Percentiles rank a stretch among this genome's conserved stretches.
phyloP scores from a whole-genome alignment of 257 asterid genomes.

The Nemophila menziesii region DNA sequence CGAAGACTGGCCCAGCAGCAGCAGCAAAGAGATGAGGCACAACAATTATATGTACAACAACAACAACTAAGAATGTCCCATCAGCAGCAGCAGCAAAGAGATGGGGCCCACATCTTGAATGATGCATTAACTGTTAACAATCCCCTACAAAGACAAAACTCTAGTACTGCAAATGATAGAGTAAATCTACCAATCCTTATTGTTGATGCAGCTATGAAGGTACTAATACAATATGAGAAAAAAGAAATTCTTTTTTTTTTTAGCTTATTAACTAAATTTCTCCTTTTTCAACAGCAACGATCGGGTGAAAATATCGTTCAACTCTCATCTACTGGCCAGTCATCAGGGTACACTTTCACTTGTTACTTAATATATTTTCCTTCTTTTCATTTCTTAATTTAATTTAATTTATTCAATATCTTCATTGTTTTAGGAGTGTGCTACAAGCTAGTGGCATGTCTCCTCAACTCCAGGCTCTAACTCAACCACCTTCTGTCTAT shows the following conservation, averaged over 20 bases:
- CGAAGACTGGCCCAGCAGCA: slow-evolving; percentile 53
- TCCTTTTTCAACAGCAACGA: slow-evolving; percentile 68
- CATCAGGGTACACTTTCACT: slow-evolving; percentile 57
- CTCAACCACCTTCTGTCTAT: slow-evolving; percentile 90
- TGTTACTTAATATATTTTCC: neutral
- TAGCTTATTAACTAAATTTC: slow-evolving; percentile 12
- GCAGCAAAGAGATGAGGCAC: slow-evolving; percentile 28
- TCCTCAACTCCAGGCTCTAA: slow-evolving; percentile 80
- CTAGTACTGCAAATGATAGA: slow-evolving; percentile 76
- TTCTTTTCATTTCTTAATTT: neutral
- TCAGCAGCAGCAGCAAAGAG: slow-evolving; percentile 65
- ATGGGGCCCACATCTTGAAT: slow-evolving; percentile 65
- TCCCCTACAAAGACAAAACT: slow-evolving; percentile 67
- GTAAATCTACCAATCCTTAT: slow-evolving; percentile 63
- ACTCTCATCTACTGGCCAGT: slow-evolving; percentile 63
- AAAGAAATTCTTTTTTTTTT: neutral
- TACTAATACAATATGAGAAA: slow-evolving; percentile 13
- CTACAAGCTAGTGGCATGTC: slow-evolving; percentile 80
- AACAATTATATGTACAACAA: slow-evolving; percentile 25
- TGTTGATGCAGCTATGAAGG: slow-evolving; percentile 92
- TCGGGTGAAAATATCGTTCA: slow-evolving; percentile 71
- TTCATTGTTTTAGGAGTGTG: slow-evolving; percentile 55
- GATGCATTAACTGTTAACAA: slow-evolving; percentile 75
- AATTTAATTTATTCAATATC: no score
- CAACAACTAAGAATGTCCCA: no score